These are phyloP conservation scores for Microglena sp. DNA, from an alignment of 139 green algal genomes.

Conservation along the genomic window DNA sequence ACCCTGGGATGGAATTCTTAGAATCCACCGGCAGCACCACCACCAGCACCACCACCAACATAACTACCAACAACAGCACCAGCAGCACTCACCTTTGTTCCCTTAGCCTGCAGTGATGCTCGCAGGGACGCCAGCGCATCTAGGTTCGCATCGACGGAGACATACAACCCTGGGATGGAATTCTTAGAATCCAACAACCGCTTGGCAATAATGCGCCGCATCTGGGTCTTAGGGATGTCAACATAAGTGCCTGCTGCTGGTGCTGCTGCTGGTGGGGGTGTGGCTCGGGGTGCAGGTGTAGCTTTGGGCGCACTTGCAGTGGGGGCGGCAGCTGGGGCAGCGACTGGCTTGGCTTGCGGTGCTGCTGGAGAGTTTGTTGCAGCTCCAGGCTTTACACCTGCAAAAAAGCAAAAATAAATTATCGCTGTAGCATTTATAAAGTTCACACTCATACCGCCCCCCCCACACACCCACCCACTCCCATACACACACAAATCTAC, in stretches of 20 bases:
- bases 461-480: no score
- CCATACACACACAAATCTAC: no score
- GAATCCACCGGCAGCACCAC: slow-evolving; percentile 76
- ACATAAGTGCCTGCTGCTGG: slow-evolving; percentile 26
- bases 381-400: background rate
- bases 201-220: slow-evolving; percentile 79
- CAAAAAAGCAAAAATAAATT: no score
- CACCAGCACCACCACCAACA: no score
- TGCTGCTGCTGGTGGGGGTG: slow-evolving; percentile 6
- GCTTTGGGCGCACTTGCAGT: slow-evolving; percentile 1
- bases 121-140: slow-evolving; percentile 47
- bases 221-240: slow-evolving; percentile 70
- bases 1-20: slow-evolving; percentile 70
- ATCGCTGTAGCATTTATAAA: no score
- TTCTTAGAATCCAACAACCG: slow-evolving; percentile 85
- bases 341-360: background rate
- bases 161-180: slow-evolving; percentile 65
- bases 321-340: background rate
- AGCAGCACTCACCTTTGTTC: slow-evolving; percentile 23
- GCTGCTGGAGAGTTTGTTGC: no score
- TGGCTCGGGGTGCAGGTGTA: background rate
- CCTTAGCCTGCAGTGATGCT: slow-evolving; percentile 40
- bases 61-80: no score
- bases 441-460: no score
- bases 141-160: slow-evolving; percentile 58